Evolutionary conservation across 1,139 yeast genomes (phyloP), one percentile per base, ranked within the genome.

Genomic region (Candida albicans): DNA sequence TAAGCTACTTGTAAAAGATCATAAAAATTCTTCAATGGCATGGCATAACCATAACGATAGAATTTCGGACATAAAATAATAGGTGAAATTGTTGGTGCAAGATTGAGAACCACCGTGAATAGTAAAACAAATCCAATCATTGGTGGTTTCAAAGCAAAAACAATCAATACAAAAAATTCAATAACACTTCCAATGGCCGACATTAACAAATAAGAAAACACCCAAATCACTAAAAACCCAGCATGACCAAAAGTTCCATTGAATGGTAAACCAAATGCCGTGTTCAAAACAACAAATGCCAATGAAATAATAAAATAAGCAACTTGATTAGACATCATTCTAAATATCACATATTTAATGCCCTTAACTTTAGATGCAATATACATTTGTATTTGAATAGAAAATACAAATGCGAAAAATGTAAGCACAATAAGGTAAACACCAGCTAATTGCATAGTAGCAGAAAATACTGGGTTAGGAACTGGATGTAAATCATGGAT

Each of bases 151-250:
- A 64, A 42, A 0, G 73, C 65, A 45, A 73, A 66, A 11, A 69
- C 55, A 13, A 72, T 44, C 41, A 76, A 50, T 0, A 72, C 71
- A 37, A 67, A 57, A 31, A 68, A 67, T 55, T 78, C 82, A 47
- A 75, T 73, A 10, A 75, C 62, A 27, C 79, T 74, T 28, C 83
- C 84, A 40, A 77, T 65, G 0, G 81, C 75, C 1, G 77, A 63
- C 70, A 77, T 74, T 8, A 73, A 60, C 44, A 78, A 56, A 52
- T 57, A 78, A 0, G 71, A 63, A 44, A 70, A 53, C 70, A 80
- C 63, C 90, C 90, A 84, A 50, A 75, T 76, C 1, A 84, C 78
- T 34, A 83, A 63, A 57, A 84, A 84, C 0, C 90, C 90, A 5
- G 76, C 71, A 39, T 56, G 50, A 40, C 82, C 81, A 40, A 75